Base-by-base conservation (phyloP, 2,329 filamentous ascomycete genomes). In the Fusarium concolor region DNA sequence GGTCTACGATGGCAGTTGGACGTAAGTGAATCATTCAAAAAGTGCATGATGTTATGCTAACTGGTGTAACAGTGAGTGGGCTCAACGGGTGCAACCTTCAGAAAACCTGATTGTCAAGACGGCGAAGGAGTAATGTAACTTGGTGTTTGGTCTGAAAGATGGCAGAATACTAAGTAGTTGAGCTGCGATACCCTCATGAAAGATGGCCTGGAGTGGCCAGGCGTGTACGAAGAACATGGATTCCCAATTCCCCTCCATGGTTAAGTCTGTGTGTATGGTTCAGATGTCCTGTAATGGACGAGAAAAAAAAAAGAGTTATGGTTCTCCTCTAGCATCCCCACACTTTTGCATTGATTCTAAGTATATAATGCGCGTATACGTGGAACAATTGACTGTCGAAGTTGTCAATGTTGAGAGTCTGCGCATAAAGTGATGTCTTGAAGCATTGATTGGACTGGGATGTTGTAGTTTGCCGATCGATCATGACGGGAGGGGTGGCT, bases 1-100 rank as follows among this genome's bases (percentile, higher is more conserved):
- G 76, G 85, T 99, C 22, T 99, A 99, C 75, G 96, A 99, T 78
- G 96, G 96, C 46, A 97, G 94, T 79, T 99, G 96, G 96, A 98
- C 96, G 87, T 97, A 84, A 89, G 92, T 90, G 11, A 12, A 56
- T 24, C 38, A 15, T 31, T n/a, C 20, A 24, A 14, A 54, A 37
- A 49, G n/a, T 38, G 33, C 26, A 56, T 45, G 33, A 57, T 42
- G 17, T 15, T 31, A 41, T 54, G 51, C 43, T 62, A 62, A 67
- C 76, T 80, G 73, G 81, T 75, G 31, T 58, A 17, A 62, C 57
- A 90, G 87, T 24, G 87, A 89, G 80, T 92, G 89, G 88, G 89
- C 89, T 37, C 89, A 91, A 74, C 82, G 89, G 56, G 88, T 90
- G 39, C 83, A 83, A 60, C 83, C 87, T 24, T 83, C 85, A 4